Conservation (phyloP, 345 rosid species). For the Eucalyptus microcorys region DNA sequence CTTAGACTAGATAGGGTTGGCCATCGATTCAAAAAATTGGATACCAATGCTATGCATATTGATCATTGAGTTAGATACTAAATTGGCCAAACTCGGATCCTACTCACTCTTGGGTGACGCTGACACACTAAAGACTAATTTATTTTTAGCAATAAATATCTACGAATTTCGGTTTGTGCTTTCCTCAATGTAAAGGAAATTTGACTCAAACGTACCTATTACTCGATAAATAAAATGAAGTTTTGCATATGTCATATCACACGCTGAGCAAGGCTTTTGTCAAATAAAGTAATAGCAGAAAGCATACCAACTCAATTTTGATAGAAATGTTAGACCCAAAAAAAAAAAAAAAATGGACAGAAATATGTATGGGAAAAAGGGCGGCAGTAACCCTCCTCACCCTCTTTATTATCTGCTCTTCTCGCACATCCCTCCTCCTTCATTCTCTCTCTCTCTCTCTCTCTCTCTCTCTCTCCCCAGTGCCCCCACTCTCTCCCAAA, state of each 20-base stretch:
- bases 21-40: background rate
- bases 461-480: background rate
- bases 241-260: background rate
- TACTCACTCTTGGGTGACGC: background rate
- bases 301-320: background rate
- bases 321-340: background rate
- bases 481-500: background rate
- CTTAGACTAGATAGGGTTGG: fast-evolving
- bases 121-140: background rate
- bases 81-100: background rate
- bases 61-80: background rate
- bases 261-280: background rate
- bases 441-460: background rate
- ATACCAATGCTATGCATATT: background rate
- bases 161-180: background rate
- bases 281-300: background rate
- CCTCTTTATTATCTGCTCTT: background rate
- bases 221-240: no score
- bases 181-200: background rate
- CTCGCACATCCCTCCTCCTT: background rate
- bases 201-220: background rate
- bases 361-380: background rate
- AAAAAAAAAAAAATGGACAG: background rate
- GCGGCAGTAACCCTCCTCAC: background rate
- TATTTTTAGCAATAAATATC: background rate